These are phyloP conservation scores for Metschnikowia cerradonensis DNA, from an alignment of 805 yeast species.

Conservation along the genomic window DNA sequence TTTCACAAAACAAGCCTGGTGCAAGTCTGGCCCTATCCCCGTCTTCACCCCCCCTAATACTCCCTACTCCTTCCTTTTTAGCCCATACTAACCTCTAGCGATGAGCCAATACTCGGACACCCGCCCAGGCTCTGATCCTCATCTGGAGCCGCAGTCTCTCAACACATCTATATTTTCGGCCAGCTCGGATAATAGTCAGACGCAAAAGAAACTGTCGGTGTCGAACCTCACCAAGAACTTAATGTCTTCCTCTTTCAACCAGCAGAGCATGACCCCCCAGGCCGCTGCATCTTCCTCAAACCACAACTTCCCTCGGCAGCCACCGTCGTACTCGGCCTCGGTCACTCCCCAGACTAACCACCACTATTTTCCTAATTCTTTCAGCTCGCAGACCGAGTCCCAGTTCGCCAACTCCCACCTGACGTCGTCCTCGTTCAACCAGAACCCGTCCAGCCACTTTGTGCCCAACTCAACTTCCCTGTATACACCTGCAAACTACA, in stretches of 20 bases:
- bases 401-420: slow-evolving; percentile 10
- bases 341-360: slow-evolving; percentile 10
- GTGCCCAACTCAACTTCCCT: slow-evolving; percentile 8
- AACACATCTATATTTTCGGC: slow-evolving; percentile 3
- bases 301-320: slow-evolving; percentile 12
- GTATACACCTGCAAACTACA: slow-evolving; percentile 21
- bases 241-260: slow-evolving; percentile 18
- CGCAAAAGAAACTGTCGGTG: slow-evolving; percentile 15
- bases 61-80: not conserved
- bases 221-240: slow-evolving; percentile 35
- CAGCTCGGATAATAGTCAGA: slow-evolving; percentile 3
- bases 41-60: too few relatives aligned
- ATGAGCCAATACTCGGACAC: slow-evolving; percentile 12
- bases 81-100: slow-evolving; percentile 4
- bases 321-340: slow-evolving; percentile 19
- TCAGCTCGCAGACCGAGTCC: slow-evolving; percentile 9
- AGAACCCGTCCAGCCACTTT: slow-evolving; percentile 3
- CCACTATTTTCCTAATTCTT: slow-evolving; percentile 6
- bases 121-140: slow-evolving; percentile 9
- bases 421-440: slow-evolving; percentile 11
- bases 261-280: not conserved
- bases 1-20: not conserved
- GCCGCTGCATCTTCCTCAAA: slow-evolving; percentile 8
- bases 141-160: slow-evolving; percentile 5
- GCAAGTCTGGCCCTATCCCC: not conserved